phyloP scores from a whole-genome alignment of 495 filamentous ascomycete species.

The Penicillium turbatum region DNA sequence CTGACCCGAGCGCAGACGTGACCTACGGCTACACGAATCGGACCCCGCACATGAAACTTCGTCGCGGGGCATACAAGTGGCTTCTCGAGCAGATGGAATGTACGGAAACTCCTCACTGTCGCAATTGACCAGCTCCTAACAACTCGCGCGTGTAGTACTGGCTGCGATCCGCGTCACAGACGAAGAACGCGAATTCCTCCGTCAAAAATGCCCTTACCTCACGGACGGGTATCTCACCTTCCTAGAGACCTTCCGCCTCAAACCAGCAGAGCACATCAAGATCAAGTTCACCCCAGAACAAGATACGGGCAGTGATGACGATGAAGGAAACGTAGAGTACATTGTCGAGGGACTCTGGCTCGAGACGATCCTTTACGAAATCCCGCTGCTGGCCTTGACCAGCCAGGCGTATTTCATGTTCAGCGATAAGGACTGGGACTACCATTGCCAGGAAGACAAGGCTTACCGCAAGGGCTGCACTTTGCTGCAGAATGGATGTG shows the following conservation, averaged over 20 bases:
- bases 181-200: constrained; percentile 77
- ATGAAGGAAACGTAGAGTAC: constrained; percentile 71
- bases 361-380: constrained; percentile 96
- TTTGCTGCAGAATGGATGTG: constrained; percentile 75
- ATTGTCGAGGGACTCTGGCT: constrained; percentile 78
- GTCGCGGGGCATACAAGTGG: constrained; percentile 78
- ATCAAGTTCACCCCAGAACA: constrained; percentile 62
- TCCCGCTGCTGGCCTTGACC: constrained; percentile 83
- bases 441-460: constrained; percentile 77
- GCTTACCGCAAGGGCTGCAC: constrained; percentile 72
- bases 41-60: constrained; percentile 88
- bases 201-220: constrained; percentile 76
- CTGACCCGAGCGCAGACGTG: constrained; percentile 51
- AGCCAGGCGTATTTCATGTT: constrained; percentile 98
- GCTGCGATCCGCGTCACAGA: constrained; percentile 68
- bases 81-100: constrained; percentile 75
- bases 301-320: constrained; percentile 62
- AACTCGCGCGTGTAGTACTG: constrained; percentile 51
- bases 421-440: constrained; percentile 82
- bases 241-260: constrained; percentile 73
- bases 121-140: not conserved
- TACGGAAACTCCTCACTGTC: constrained; percentile 30
- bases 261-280: constrained; percentile 72
- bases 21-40: constrained; percentile 93
- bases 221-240: constrained; percentile 71